Evolutionary conservation across 116 monocot species (phyloP), one percentile per base, ranked within the genome.

Genomic region (Papilionanthe hybrid): DNA sequence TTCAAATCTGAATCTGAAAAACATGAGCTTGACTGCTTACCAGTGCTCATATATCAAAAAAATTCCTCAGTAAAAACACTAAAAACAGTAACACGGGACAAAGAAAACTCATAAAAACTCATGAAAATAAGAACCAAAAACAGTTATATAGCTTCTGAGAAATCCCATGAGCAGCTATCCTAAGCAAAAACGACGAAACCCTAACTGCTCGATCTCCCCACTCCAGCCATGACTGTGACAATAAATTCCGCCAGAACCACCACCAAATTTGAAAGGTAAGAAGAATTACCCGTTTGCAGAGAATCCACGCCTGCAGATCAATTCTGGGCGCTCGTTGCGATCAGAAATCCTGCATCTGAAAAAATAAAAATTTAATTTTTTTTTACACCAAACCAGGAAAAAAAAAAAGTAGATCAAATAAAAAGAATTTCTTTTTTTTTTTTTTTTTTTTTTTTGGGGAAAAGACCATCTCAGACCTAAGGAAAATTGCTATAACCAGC

Each of bases 241-340:
- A 30, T 25, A 78, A 28, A 72, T 72, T 74, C 57, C 5, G 23
- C 15, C 0, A 58, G 74, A 45, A 72, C 58, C 53, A 13, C 60
- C 9, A 42, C 0, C 9, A 58, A 48, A 17, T 27, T 49, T 7
- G 18, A 44, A 18, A 63, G 80, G 41, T 19, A 27, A 77, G 60
- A 72, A 72, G 73, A 73, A 78, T 72, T 85, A 85, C 85, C 81
- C 18, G 65, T 65, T 48, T 72, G 48, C 71, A 68, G 42, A 57
- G 9, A 72, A 63, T 78, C 81, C 47, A 65, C 20, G 47, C 44
- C 5, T n/a, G 5, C 45, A 23, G 77, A 71, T 56, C 20, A 79
- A 79, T 83, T 79, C 32, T 74, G 48, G 55, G 42, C 5, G 22
- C 53, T 25, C 37, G 42, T 17, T 75, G 47, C 79, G 69, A 79